Conservation (phyloP, 192 early-diverging fungal species). For the Coemansia sp. region DNA sequence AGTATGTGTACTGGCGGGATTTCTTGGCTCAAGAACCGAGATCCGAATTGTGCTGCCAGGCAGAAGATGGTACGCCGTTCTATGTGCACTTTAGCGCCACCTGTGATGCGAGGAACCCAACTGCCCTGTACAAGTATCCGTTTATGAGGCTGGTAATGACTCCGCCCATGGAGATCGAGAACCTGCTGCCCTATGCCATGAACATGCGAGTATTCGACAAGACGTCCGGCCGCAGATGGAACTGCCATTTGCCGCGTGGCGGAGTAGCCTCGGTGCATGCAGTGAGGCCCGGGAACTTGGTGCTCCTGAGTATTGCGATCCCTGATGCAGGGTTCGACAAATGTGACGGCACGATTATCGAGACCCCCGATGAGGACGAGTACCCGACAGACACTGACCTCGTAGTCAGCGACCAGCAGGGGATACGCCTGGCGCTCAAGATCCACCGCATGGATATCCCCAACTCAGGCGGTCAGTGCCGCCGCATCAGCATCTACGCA, state of each 20-base stretch:
- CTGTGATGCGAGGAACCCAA: conserved; percentile 43
- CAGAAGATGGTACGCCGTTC: conserved; percentile 43
- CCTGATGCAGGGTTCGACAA: conserved; percentile 72
- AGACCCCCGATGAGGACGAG: conserved; percentile 79
- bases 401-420: conserved; percentile 67
- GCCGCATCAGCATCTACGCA: conserved; percentile 88
- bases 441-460: conserved; percentile 68
- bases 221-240: conserved; percentile 69
- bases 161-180: conserved; percentile 89
- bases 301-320: conserved; percentile 77
- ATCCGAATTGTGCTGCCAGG: conserved; percentile 61
- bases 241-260: conserved; percentile 69
- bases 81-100: conserved; percentile 49
- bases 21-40: conserved; percentile 54
- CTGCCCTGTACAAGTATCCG: conserved; percentile 66
- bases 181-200: conserved; percentile 89
- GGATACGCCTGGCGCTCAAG: conserved; percentile 65
- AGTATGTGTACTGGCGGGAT: conserved; percentile 85
- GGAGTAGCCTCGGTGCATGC: conserved; percentile 77
- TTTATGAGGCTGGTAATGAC: conserved; percentile 78
- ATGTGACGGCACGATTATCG: conserved; percentile 88
- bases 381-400: conserved; percentile 76
- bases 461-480: conserved; percentile 66
- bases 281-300: conserved; percentile 80
- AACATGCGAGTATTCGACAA: conserved; percentile 81